Conservation (phyloP, 2,329 filamentous ascomycete species). For the Dactylellina leptospora region DNA sequence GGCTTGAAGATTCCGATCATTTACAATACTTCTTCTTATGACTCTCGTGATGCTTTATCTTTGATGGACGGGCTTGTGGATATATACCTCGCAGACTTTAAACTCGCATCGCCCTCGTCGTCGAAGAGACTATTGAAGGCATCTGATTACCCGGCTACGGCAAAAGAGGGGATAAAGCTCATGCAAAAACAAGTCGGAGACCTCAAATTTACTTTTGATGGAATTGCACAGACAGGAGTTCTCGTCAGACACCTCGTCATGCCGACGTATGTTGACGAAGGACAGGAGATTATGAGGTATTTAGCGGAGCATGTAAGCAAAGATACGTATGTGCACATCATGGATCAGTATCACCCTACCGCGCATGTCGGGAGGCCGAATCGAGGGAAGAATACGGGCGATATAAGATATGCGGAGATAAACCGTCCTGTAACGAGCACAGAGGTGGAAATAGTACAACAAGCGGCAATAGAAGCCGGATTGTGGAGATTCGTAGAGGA, state of each 20-base stretch:
- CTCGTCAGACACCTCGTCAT: slow-evolving; percentile 83
- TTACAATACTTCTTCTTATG: slow-evolving; percentile 85
- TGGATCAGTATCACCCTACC: slow-evolving; percentile 86
- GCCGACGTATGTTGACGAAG: slow-evolving; percentile 80
- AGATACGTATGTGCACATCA: slow-evolving; percentile 83
- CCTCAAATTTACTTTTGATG: slow-evolving; percentile 80
- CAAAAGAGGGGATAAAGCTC: slow-evolving; percentile 77
- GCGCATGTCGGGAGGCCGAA: slow-evolving; percentile 80
- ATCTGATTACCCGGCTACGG: slow-evolving; percentile 75
- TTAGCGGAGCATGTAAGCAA: slow-evolving; percentile 75
- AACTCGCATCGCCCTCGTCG: slow-evolving; percentile 75
- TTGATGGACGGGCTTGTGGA: slow-evolving; percentile 82
- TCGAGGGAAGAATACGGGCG: slow-evolving; percentile 58
- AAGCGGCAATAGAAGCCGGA: slow-evolving; percentile 74
- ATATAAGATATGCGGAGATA: slow-evolving; percentile 77
- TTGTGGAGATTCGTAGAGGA: slow-evolving; percentile 81
- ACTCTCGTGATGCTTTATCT: slow-evolving; percentile 75
- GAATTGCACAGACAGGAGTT: slow-evolving; percentile 79
- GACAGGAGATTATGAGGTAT: slow-evolving; percentile 77
- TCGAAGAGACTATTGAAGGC: slow-evolving; percentile 79
- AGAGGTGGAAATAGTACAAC: slow-evolving; percentile 73
- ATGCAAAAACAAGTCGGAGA: slow-evolving; percentile 87
- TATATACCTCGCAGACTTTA: slow-evolving; percentile 89
- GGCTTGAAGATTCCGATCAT: slow-evolving; percentile 78
- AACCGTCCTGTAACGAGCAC: slow-evolving; percentile 73